phyloP scores from a whole-genome alignment of 768 basidiomycete genomes.

The Leucosporidium scottii region DNA sequence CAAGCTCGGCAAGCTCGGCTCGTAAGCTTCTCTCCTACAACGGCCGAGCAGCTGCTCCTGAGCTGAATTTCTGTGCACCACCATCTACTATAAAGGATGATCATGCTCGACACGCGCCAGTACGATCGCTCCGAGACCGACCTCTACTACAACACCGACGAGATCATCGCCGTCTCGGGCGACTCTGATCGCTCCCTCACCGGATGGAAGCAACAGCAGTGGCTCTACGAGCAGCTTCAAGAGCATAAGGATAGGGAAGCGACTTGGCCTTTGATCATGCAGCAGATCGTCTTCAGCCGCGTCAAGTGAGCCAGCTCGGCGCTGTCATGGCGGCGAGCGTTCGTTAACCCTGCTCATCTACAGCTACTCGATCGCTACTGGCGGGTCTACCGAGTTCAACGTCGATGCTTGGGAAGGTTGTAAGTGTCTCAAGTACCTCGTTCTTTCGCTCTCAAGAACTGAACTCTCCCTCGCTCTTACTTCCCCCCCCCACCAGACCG shows the following conservation, averaged over 20 bases:
- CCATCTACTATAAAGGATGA: slow-evolving; percentile 39
- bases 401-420: slow-evolving; percentile 54
- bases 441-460: background rate
- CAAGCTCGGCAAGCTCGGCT: slow-evolving; percentile 58
- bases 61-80: background rate
- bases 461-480: background rate
- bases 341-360: no score
- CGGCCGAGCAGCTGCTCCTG: background rate
- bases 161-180: slow-evolving; percentile 47
- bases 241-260: slow-evolving; percentile 50
- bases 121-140: slow-evolving; percentile 58
- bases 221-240: slow-evolving; percentile 51
- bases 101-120: slow-evolving; percentile 59
- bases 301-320: slow-evolving; percentile 32
- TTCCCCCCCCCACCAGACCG: slow-evolving; percentile 45
- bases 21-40: slow-evolving; percentile 30
- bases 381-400: slow-evolving; percentile 41
- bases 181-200: slow-evolving; percentile 51
- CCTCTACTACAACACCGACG: slow-evolving; percentile 51
- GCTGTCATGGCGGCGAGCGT: background rate
- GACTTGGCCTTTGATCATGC: slow-evolving; percentile 54
- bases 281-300: slow-evolving; percentile 56
- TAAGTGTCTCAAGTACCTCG: background rate
- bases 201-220: slow-evolving; percentile 54
- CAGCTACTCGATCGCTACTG: slow-evolving; percentile 41